Conservation (phyloP, 2,329 filamentous ascomycete species). For the Botrytis porri region DNA sequence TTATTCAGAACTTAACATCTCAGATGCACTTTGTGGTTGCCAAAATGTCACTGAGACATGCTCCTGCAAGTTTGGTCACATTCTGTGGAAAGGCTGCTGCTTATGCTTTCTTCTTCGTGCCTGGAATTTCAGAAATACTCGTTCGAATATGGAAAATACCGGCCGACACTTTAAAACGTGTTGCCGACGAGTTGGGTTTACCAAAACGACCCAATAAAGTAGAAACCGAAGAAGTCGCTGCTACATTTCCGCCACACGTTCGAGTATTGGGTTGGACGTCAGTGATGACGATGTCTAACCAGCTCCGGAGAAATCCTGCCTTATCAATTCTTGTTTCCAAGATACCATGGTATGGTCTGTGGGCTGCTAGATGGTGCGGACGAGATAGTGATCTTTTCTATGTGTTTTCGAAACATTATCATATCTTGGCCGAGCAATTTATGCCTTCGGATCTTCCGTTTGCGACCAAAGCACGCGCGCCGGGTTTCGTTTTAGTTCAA, state of each 20-base stretch:
- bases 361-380: slow-evolving; percentile 70
- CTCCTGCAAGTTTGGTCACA: slow-evolving; percentile 53
- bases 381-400: slow-evolving; percentile 72
- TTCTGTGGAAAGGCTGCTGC: slow-evolving; percentile 72
- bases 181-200: slow-evolving; percentile 58
- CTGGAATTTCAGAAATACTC: slow-evolving; percentile 66
- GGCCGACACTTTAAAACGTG: slow-evolving; percentile 56
- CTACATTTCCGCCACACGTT: slow-evolving; percentile 45
- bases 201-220: slow-evolving; percentile 53
- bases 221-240: slow-evolving; percentile 38
- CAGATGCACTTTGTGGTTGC: slow-evolving; percentile 72
- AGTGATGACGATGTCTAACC: slow-evolving; percentile 51
- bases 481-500: slow-evolving; percentile 60
- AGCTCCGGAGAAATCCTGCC: slow-evolving; percentile 52
- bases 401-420: slow-evolving; percentile 69
- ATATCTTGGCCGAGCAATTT: slow-evolving; percentile 61
- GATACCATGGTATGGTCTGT: slow-evolving; percentile 65
- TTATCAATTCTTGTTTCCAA: slow-evolving; percentile 59
- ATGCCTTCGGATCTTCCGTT: slow-evolving; percentile 50
- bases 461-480: slow-evolving; percentile 57
- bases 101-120: slow-evolving; percentile 73
- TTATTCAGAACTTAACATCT: slow-evolving; percentile 64
- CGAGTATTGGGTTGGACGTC: slow-evolving; percentile 61
- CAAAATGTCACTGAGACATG: slow-evolving; percentile 66
- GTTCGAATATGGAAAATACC: slow-evolving; percentile 63